Evolutionary conservation across 2,329 filamentous ascomycete species (phyloP), one percentile per base, ranked within the genome.

Genomic region (Fusarium sp.): DNA sequence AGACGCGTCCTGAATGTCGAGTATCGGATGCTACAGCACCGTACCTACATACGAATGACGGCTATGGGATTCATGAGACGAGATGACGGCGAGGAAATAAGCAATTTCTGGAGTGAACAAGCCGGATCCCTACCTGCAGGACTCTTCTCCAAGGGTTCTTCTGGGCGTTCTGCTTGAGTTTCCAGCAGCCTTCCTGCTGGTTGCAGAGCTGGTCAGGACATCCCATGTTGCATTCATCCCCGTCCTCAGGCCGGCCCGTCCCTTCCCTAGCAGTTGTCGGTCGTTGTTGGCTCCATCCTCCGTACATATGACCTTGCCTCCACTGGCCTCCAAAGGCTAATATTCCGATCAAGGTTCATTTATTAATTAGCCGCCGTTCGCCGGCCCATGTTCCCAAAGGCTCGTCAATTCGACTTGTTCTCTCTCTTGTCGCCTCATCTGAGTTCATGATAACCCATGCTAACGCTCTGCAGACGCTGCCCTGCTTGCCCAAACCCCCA

Each of bases 261-360:
- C 74, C 74, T 75, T 75, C 74, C 74, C 74, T 75, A 75, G 74
- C 57, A 73, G 56, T 71, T 55, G 56, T 62, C 53, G 60, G 57
- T 48, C 56, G 40, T 47, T 62, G 60, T 58, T 66, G 50, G 63
- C 46, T 66, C 44, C 48, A 41, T 61, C 56, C 47, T 53, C 48
- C 46, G 44, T 52, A 50, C 47, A 53, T 60, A 39, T 70, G 55
- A 47, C 63, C 41, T 47, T 31, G 44, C 65, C 43, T 73, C 72
- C 60, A 64, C 48, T 43, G 60, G 52, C 40, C 56, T 58, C 37
- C 46, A 48, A 53, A 62, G 57, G 43, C 60, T 60, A 70, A 57
- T 39, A 16, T 60, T 61, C 39, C 39, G 28, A 54, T 57, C 54
- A 55, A 61, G 53, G 55, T 60, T 57, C 11, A 60, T 71, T 70